Percentiles rank a stretch among this genome's conserved stretches.
phyloP scores from a whole-genome alignment of 176 grass and related monocot genomes.

The Tillandsia leiboldiana region DNA sequence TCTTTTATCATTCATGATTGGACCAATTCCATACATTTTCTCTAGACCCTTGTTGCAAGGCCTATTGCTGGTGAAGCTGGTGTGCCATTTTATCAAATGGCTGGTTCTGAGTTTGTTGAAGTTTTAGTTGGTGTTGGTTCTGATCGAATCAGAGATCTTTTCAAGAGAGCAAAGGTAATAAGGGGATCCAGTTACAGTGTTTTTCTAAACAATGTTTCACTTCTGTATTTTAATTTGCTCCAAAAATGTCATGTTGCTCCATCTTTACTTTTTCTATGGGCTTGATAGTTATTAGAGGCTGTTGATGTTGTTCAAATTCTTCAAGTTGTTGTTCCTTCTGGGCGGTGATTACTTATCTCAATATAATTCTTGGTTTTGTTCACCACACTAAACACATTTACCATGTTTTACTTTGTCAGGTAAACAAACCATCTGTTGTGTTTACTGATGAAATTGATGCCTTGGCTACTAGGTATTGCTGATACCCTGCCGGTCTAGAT shows the following conservation, averaged over 20 bases:
- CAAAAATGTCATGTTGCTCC: not conserved
- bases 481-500: not conserved
- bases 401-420: constrained; percentile 3
- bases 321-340: not conserved
- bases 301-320: not conserved
- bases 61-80: constrained; percentile 35
- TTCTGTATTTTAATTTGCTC: no score
- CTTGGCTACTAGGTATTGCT: constrained; percentile 24
- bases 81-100: constrained; percentile 41
- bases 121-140: constrained; percentile 35
- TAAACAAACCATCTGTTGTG: constrained; percentile 27
- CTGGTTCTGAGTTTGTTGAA: constrained; percentile 39
- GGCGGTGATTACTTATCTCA: not conserved
- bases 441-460: constrained; percentile 30
- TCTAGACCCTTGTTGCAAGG: constrained; percentile 27
- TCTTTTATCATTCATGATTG: not conserved
- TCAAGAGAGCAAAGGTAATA: constrained; percentile 31
- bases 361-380: not conserved
- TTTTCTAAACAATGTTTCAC: constrained; percentile 2
- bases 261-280: no score
- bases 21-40: not conserved
- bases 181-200: not conserved
- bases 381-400: not conserved
- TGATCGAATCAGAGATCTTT: constrained; percentile 33
- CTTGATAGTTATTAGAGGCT: not conserved